These are phyloP conservation scores for Mucor saturninus DNA, from an alignment of 371 early-diverging fungal species.

Conservation along the genomic window DNA sequence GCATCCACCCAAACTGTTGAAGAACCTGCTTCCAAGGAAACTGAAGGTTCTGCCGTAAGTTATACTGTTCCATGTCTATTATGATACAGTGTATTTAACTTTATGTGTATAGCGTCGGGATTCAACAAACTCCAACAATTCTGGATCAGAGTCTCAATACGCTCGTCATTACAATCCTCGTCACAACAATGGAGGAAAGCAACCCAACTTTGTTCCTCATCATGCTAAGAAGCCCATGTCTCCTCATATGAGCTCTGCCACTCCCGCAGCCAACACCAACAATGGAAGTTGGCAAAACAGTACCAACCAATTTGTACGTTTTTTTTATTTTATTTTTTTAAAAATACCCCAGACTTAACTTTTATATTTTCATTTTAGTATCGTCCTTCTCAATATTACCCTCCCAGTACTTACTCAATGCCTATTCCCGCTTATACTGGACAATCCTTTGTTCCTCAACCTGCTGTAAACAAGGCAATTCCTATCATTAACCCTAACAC, in stretches of 20 bases:
- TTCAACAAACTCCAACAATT: constrained; percentile 30
- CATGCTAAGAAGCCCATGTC: constrained; percentile 40
- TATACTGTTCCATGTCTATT: neutral
- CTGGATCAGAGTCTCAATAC: constrained; percentile 25
- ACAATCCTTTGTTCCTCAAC: constrained; percentile 54
- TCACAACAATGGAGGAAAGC: constrained; percentile 34
- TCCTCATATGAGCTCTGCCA: constrained; percentile 36
- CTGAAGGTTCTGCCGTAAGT: constrained; percentile 28
- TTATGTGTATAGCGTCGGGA: constrained; percentile 18
- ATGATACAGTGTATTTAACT: neutral
- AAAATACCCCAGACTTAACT: no score
- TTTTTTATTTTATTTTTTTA: neutral
- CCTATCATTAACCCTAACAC: constrained; percentile 80
- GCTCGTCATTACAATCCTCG: constrained; percentile 29
- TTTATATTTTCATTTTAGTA: constrained; percentile 28
- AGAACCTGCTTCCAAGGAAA: constrained; percentile 42
- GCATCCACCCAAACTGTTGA: constrained; percentile 47
- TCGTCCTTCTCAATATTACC: constrained; percentile 33
- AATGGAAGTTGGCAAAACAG: constrained; percentile 20
- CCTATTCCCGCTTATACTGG: constrained; percentile 38
- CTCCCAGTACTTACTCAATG: constrained; percentile 29
- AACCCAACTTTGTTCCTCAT: constrained; percentile 37
- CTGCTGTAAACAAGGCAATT: constrained; percentile 58
- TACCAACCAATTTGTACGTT: constrained; percentile 37
- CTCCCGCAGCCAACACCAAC: constrained; percentile 34